phyloP scores from a whole-genome alignment of 768 basidiomycete genomes.

The Auriculariales sp. region DNA sequence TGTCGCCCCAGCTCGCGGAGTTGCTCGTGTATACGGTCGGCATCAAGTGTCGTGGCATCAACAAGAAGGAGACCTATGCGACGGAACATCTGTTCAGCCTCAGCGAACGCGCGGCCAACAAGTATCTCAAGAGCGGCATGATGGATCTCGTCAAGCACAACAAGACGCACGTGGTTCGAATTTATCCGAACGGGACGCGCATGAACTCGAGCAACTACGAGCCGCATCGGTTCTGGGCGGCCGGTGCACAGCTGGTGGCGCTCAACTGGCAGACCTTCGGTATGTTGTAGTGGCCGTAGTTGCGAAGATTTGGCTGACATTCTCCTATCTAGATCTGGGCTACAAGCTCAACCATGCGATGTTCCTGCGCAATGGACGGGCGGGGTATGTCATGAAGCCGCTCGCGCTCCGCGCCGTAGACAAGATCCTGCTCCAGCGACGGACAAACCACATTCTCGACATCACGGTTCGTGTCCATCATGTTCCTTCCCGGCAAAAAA shows the following conservation, averaged over 20 bases:
- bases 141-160: constrained; percentile 76
- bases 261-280: constrained; percentile 97
- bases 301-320: no score
- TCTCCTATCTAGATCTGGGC: constrained; percentile 49
- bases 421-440: constrained; percentile 38
- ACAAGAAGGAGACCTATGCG: constrained; percentile 72
- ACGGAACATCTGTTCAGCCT: constrained; percentile 87
- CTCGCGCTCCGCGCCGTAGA: constrained; percentile 50
- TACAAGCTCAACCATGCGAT: constrained; percentile 90
- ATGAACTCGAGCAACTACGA: constrained; percentile 78
- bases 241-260: constrained; percentile 80
- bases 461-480: constrained; percentile 34
- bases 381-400: constrained; percentile 87
- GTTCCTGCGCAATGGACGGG: constrained; percentile 83
- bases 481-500: not conserved
- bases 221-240: constrained; percentile 81
- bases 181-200: constrained; percentile 75
- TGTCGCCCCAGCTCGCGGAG: constrained; percentile 58
- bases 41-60: constrained; percentile 85
- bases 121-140: constrained; percentile 53
- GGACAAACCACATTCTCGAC: constrained; percentile 46
- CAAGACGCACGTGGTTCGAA: constrained; percentile 63
- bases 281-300: no score
- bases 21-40: constrained; percentile 91
- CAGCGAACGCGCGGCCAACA: constrained; percentile 69